These are phyloP conservation scores for Brasenia schreberi DNA, from an alignment of 164 flowering plant species.

Conservation along the genomic window DNA sequence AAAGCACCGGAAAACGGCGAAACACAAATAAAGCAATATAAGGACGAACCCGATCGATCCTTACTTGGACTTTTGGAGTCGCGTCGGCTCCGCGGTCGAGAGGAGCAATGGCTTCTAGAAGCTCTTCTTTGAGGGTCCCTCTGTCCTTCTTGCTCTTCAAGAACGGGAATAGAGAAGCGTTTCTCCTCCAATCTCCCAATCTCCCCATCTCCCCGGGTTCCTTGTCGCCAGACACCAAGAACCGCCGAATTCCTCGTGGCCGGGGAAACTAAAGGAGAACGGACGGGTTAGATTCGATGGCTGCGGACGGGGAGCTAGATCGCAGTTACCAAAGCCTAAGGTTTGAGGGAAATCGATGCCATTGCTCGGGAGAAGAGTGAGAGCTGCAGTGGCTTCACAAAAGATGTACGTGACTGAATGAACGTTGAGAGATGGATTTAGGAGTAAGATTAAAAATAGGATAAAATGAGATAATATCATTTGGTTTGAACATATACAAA, in stretches of 20 bases:
- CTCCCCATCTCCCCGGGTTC: background rate
- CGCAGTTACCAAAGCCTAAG: too few relatives aligned
- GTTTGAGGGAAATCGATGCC: too few relatives aligned
- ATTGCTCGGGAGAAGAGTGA: too few relatives aligned
- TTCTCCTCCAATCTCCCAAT: slow-evolving; percentile 65
- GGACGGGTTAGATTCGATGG: background rate
- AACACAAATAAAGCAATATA: background rate
- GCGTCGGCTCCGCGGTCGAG: slow-evolving; percentile 91
- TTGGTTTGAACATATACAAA: too few relatives aligned
- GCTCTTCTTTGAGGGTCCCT: slow-evolving; percentile 50
- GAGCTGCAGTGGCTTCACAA: too few relatives aligned
- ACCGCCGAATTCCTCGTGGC: background rate
- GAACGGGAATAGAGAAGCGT: slow-evolving; percentile 68
- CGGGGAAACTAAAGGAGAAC: background rate
- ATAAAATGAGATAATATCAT: too few relatives aligned
- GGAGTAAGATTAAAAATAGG: too few relatives aligned
- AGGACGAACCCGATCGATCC: slow-evolving; percentile 43
- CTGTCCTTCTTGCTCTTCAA: slow-evolving; percentile 39
- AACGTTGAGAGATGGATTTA: too few relatives aligned
- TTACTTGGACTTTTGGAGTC: slow-evolving; percentile 51
- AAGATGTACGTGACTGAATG: too few relatives aligned
- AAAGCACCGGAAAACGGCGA: background rate
- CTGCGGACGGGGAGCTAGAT: too few relatives aligned
- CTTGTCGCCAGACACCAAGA: background rate
- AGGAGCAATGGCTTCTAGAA: slow-evolving; percentile 51